phyloP scores from a whole-genome alignment of 2,329 filamentous ascomycete genomes.

The Aspergillus quadrilineatus region DNA sequence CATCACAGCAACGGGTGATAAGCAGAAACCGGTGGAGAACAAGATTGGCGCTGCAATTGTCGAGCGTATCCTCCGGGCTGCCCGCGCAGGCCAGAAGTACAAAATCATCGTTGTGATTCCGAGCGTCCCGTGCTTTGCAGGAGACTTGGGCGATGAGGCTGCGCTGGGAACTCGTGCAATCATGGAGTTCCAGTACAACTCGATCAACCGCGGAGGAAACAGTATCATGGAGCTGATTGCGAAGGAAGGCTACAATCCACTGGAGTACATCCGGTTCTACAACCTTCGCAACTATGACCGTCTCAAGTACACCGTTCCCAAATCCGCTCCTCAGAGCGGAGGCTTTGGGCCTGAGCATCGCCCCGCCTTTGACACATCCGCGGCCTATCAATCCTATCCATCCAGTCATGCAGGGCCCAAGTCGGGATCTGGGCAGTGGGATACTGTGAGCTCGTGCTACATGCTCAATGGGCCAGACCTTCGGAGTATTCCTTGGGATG shows the following conservation, averaged over 20 bases:
- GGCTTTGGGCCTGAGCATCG: conserved; percentile 15
- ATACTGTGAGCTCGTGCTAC: conserved; percentile 76
- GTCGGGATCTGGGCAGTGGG: conserved; percentile 59
- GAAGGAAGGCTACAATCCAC: conserved; percentile 74
- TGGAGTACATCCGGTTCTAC: conserved; percentile 86
- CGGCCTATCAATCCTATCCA: conserved; percentile 69
- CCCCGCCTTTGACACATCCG: conserved; percentile 40
- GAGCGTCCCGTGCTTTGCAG: conserved; percentile 88
- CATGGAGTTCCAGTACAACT: conserved; percentile 99
- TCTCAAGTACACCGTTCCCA: conserved; percentile 57
- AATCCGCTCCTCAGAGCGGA: conserved; percentile 6
- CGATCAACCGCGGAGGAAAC: conserved; percentile 85
- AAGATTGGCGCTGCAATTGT: conserved; percentile 89
- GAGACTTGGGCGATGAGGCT: conserved; percentile 79
- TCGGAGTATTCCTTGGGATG: conserved; percentile 60
- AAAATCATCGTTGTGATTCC: conserved; percentile 87
- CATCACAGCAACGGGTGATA: conserved; percentile 85
- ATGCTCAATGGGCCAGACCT: conserved; percentile 77
- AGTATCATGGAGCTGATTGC: conserved; percentile 82
- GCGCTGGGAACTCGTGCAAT: conserved; percentile 87
- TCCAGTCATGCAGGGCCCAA: conserved; percentile 56
- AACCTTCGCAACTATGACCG: conserved; percentile 93
- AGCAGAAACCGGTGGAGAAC: conserved; percentile 84
- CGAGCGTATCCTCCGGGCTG: conserved; percentile 79
- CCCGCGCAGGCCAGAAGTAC: conserved; percentile 82